phyloP scores from a whole-genome alignment of 148 eudicot genomes.

The Fallopia convolvulus region DNA sequence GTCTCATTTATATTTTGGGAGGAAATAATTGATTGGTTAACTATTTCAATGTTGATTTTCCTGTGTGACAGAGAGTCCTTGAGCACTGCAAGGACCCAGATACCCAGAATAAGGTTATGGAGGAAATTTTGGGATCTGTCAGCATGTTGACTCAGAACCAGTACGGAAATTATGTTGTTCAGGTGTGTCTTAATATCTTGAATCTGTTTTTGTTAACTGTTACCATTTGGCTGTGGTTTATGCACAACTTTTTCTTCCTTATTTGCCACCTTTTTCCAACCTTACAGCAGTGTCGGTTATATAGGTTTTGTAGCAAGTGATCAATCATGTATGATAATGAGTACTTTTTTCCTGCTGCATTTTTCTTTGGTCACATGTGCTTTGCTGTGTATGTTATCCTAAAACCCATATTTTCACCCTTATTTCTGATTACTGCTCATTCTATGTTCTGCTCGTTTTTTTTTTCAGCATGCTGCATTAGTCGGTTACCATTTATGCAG shows the following conservation, averaged over 20 bases:
- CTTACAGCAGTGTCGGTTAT: neutral
- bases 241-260: neutral
- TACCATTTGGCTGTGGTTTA: neutral
- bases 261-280: neutral
- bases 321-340: neutral
- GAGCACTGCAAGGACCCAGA: slow-evolving; percentile 23
- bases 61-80: slow-evolving; percentile 20
- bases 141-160: slow-evolving; percentile 39
- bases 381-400: neutral
- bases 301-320: neutral
- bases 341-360: neutral
- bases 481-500: neutral
- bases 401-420: too few relatives aligned
- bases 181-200: slow-evolving; percentile 20
- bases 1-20: neutral
- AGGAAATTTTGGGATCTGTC: slow-evolving; percentile 32
- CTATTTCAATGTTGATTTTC: neutral
- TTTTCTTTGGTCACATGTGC: neutral
- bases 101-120: slow-evolving; percentile 27
- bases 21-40: neutral
- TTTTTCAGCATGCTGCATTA: neutral
- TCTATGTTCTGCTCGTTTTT: too few relatives aligned
- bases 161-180: slow-evolving; percentile 47
- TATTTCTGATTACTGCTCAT: too few relatives aligned
- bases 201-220: neutral